Percentiles rank a stretch among this genome's conserved stretches.
Evolutionary conservation across 2,329 filamentous ascomycete genomes (phyloP).

Genomic region (Fonsecaea monophora): DNA sequence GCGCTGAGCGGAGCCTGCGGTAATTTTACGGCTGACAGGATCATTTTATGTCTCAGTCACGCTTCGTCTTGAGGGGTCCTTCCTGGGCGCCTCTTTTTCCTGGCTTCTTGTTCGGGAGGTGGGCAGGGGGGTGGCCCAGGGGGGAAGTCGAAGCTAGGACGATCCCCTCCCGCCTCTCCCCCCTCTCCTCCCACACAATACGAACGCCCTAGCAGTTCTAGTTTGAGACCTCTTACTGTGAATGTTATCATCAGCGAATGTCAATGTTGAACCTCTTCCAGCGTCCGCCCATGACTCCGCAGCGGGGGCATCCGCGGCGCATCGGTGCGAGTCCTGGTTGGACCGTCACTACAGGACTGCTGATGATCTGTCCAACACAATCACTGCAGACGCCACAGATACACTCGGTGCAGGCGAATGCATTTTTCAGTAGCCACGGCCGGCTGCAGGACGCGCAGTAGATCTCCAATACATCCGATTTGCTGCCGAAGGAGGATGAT

Average conservation of each 20-base stretch:
- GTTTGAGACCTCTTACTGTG: slow-evolving; percentile 20
- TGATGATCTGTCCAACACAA: slow-evolving; percentile 68
- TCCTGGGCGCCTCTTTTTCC: slow-evolving; percentile 23
- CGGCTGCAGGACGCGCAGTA: slow-evolving; percentile 89
- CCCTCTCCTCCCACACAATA: slow-evolving; percentile 14
- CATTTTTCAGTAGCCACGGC: slow-evolving; percentile 77
- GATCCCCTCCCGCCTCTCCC: slow-evolving; percentile 9
- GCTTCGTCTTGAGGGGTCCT: slow-evolving; percentile 27
- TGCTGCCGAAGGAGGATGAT: slow-evolving; percentile 58
- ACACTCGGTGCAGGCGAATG: slow-evolving; percentile 94
- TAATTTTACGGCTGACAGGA: slow-evolving; percentile 39
- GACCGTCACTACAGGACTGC: slow-evolving; percentile 48
- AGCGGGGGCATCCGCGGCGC: slow-evolving; percentile 54
- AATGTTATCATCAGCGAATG: slow-evolving; percentile 47
- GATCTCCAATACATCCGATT: slow-evolving; percentile 72
- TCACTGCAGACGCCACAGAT: slow-evolving; percentile 90
- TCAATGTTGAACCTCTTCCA: slow-evolving; percentile 59
- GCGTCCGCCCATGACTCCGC: slow-evolving; percentile 53
- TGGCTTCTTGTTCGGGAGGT: slow-evolving; percentile 21
- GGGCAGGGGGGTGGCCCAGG: slow-evolving; percentile 10
- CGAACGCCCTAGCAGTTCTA: slow-evolving; percentile 22
- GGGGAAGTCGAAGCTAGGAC: not conserved
- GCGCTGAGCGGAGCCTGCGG: slow-evolving; percentile 35
- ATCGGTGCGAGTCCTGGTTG: slow-evolving; percentile 44
- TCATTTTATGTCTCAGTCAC: slow-evolving; percentile 37